Percentiles rank a stretch among this genome's conserved stretches.
phyloP scores from a whole-genome alignment of 805 yeast genomes.

The Metschnikowia chrysomelidarum region DNA sequence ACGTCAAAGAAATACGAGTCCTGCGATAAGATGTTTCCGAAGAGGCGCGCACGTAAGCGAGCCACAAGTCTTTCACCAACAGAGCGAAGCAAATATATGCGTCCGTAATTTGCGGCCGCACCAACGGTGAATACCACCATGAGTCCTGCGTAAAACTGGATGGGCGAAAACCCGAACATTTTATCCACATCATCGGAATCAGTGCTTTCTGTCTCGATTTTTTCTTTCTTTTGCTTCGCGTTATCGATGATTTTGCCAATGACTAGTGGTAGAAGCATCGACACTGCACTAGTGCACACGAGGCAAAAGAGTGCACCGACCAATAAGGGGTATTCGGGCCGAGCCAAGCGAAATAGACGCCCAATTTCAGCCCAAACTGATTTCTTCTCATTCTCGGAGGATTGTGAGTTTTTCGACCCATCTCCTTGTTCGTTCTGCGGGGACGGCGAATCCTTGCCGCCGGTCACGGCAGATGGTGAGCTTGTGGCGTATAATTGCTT shows the following conservation, averaged over 20 bases:
- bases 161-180: slow-evolving; percentile 56
- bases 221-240: slow-evolving; percentile 35
- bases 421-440: too few species aligned
- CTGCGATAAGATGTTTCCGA: slow-evolving; percentile 74
- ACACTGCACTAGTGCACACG: slow-evolving; percentile 68
- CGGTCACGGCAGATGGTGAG: too few species aligned
- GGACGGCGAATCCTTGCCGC: too few species aligned
- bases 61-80: slow-evolving; percentile 90
- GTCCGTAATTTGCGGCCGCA: slow-evolving; percentile 74
- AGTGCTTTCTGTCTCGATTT: slow-evolving; percentile 1
- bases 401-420: too few species aligned
- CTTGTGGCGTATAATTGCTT: too few species aligned
- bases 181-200: slow-evolving; percentile 7
- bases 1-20: slow-evolving; percentile 88
- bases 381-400: neutral
- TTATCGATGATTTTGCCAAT: slow-evolving; percentile 86
- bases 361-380: slow-evolving; percentile 12
- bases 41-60: slow-evolving; percentile 71
- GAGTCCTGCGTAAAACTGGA: slow-evolving; percentile 62
- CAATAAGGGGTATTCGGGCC: slow-evolving; percentile 19
- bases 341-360: slow-evolving; percentile 18
- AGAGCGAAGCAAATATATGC: slow-evolving; percentile 70
- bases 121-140: slow-evolving; percentile 68
- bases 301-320: slow-evolving; percentile 61
- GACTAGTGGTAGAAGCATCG: slow-evolving; percentile 77